Conservation (phyloP, 2,329 filamentous ascomycete species). For the Aspergillus puulaauensis region DNA sequence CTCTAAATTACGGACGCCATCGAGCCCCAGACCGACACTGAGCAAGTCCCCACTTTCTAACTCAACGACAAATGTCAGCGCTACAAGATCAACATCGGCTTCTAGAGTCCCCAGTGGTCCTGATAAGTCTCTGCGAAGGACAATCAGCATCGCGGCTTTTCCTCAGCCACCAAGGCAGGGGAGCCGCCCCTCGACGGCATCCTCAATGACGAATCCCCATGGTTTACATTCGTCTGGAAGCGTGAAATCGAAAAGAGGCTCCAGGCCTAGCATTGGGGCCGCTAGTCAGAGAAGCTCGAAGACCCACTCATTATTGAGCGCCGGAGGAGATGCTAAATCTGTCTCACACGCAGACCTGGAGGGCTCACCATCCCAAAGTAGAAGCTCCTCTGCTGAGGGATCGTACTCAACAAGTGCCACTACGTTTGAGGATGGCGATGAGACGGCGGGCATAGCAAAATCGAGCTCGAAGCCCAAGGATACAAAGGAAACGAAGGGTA, state of each 20-base stretch:
- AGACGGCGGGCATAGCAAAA: slow-evolving; percentile 44
- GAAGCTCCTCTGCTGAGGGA: slow-evolving; percentile 87
- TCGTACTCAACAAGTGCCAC: slow-evolving; percentile 90
- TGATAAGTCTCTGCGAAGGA: slow-evolving; percentile 75
- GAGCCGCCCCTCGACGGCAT: slow-evolving; percentile 61
- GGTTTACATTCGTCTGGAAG: slow-evolving; percentile 30
- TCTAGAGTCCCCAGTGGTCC: slow-evolving; percentile 54
- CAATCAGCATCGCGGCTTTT: slow-evolving; percentile 90
- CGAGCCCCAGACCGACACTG: slow-evolving; percentile 53
- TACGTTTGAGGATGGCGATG: slow-evolving; percentile 77
- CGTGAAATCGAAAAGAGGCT: slow-evolving; percentile 55
- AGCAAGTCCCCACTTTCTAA: slow-evolving; percentile 49
- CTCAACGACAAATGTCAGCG: slow-evolving; percentile 55
- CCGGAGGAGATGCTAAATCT: slow-evolving; percentile 73
- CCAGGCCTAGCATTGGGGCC: slow-evolving; percentile 56
- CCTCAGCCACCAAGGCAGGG: slow-evolving; percentile 79
- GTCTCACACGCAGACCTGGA: slow-evolving; percentile 68
- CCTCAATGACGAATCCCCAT: slow-evolving; percentile 41
- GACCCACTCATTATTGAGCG: slow-evolving; percentile 75
- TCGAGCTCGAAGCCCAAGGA: slow-evolving; percentile 55
- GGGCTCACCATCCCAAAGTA: slow-evolving; percentile 81
- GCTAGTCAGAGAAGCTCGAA: slow-evolving; percentile 51
- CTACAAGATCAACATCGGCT: slow-evolving; percentile 56
- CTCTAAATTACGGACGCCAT: slow-evolving; percentile 60
- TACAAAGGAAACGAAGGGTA: slow-evolving; percentile 80